phyloP scores from a whole-genome alignment of 2,329 filamentous ascomycete genomes.

The Exophiala sp. region DNA sequence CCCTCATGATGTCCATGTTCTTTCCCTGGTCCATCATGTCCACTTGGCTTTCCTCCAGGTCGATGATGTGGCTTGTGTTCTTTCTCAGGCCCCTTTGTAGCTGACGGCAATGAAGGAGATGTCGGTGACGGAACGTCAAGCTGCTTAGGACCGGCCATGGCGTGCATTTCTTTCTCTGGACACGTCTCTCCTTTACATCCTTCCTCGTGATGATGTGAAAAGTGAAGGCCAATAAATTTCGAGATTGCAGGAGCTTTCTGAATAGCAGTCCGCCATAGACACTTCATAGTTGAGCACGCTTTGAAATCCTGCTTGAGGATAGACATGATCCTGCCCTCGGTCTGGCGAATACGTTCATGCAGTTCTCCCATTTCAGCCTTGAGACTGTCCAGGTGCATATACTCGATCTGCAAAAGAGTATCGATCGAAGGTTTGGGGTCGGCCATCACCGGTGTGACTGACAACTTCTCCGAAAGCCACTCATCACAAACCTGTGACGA shows the following conservation, averaged over 20 bases:
- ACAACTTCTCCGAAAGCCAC: constrained; percentile 23
- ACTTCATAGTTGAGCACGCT: constrained; percentile 29
- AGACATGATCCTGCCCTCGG: constrained; percentile 30
- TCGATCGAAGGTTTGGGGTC: constrained; percentile 1
- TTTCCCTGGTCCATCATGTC: background rate
- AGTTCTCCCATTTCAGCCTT: constrained; percentile 28
- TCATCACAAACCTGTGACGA: constrained; percentile 25
- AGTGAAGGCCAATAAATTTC: constrained; percentile 30
- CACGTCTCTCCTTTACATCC: constrained; percentile 16
- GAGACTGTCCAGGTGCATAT: constrained; percentile 30
- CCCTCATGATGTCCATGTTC: background rate
- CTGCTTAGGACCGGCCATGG: too few relatives aligned
- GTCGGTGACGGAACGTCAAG: background rate
- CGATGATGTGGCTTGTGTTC: background rate
- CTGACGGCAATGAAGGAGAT: background rate
- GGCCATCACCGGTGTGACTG: constrained; percentile 8
- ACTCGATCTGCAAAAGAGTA: constrained; percentile 27
- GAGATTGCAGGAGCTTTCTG: constrained; percentile 32
- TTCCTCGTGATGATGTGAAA: constrained; percentile 23
- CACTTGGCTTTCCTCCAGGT: background rate
- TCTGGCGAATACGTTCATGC: constrained; percentile 28
- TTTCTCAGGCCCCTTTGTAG: background rate
- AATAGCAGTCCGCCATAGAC: constrained; percentile 32
- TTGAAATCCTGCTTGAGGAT: constrained; percentile 32
- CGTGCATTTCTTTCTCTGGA: background rate